Evolutionary conservation across 1,139 yeast genomes (phyloP), one percentile per base, ranked within the genome.

Genomic region (Yamadazyma diddensiae): DNA sequence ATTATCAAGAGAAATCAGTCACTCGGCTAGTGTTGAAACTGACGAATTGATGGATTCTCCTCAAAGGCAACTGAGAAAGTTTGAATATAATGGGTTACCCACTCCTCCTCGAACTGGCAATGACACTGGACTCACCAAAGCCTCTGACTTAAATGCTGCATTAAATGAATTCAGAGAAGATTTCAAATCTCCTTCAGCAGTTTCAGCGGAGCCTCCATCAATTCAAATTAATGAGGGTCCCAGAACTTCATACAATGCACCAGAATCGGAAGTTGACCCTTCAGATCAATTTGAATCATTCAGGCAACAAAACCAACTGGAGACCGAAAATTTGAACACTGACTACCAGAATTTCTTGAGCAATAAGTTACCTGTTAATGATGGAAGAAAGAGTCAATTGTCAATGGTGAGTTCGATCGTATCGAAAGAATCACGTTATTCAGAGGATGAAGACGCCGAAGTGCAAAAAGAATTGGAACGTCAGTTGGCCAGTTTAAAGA

Each of bases 401-500:
- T 67, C 73, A 8, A 68, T 64, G 58, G 69, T 67, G 5, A 65
- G 72, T 40, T 68, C 73, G 0, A 63, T 68, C 31, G 52, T 68
- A 12, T 65, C 72, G 10, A 67, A 65, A 40, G 66, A 55, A 21
- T 51, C 61, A 2, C 39, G 45, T 21, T 49, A 53, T 36, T 55
- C 58, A n/a, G 63, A 62, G 13, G 62, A 57, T 14, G 69, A 56
- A 26, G 72, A 64, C 19, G 59, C 53, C 16, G 69, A 58, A 30
- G 60, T 62, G 3, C 70, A 66, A 33, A 46, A 48, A 35, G 73
- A 66, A 37, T 53, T 69, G 34, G 62, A 66, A 41, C 55, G 67
- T 32, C 73, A 68, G 43, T 53, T 69, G 34, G 59, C 59, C 29
- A 47, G 47, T 11, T 57, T 67, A 49, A 69, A 66, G 39, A 48